These are phyloP conservation scores for Pisolithus orientalis DNA, from an alignment of 768 basidiomycete species.

Conservation along the genomic window DNA sequence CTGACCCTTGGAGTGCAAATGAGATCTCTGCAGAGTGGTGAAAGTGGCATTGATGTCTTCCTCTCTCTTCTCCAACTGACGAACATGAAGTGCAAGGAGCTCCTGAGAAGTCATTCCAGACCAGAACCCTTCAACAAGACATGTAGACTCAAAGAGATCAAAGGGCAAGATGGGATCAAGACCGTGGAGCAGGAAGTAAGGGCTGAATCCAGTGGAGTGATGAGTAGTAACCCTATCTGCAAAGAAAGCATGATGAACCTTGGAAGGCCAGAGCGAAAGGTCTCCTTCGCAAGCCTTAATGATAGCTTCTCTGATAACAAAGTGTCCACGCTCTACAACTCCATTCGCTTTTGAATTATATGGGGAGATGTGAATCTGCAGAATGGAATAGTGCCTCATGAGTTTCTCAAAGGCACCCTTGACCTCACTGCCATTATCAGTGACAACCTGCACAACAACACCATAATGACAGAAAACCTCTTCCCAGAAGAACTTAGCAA, in stretches of 20 bases:
- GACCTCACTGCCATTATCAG: background rate
- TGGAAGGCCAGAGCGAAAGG: slow-evolving; percentile 15
- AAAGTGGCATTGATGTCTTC: too few relatives aligned
- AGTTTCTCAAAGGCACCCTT: background rate
- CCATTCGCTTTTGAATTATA: slow-evolving; percentile 34
- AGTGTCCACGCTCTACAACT: slow-evolving; percentile 31
- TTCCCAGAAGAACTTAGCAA: slow-evolving; percentile 14
- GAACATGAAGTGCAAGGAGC: slow-evolving; percentile 15
- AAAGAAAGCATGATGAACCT: slow-evolving; percentile 17
- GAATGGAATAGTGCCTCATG: background rate
- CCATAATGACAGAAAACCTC: slow-evolving; percentile 12
- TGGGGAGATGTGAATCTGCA: slow-evolving; percentile 14
- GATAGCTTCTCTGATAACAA: slow-evolving; percentile 25
- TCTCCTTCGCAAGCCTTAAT: slow-evolving; percentile 20
- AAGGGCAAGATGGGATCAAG: slow-evolving; percentile 19
- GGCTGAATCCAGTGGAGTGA: slow-evolving; percentile 15
- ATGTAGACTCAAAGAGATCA: slow-evolving; percentile 27
- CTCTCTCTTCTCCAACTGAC: slow-evolving; percentile 17
- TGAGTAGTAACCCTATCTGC: slow-evolving; percentile 18
- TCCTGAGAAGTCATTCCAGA: slow-evolving; percentile 14
- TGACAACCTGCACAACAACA: background rate
- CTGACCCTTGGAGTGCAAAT: too few relatives aligned
- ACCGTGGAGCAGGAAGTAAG: slow-evolving; percentile 20
- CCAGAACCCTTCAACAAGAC: slow-evolving; percentile 13
- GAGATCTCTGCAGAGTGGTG: too few relatives aligned